Conservation (phyloP, 768 basidiomycete genomes). For the Termitomyces titanicus region DNA sequence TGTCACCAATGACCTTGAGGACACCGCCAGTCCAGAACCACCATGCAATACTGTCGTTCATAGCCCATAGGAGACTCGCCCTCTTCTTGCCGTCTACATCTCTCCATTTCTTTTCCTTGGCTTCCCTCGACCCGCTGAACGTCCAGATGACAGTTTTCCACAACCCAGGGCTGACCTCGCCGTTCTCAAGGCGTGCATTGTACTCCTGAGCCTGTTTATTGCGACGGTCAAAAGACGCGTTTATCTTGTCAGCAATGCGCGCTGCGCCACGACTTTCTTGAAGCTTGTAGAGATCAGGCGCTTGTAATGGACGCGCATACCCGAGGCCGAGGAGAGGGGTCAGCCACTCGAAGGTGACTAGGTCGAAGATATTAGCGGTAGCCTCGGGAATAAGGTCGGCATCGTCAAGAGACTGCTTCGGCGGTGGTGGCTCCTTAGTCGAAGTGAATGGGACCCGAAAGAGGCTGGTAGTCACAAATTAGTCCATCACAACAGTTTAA, state of each 20-base stretch:
- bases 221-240: conserved; percentile 59
- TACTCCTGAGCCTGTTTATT: conserved; percentile 57
- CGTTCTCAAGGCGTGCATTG: conserved; percentile 64
- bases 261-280: conserved; percentile 58
- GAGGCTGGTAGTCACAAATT: conserved; percentile 16
- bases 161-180: conserved; percentile 57
- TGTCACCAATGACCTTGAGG: conserved; percentile 60
- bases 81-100: conserved; percentile 56
- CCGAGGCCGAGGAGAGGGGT: conserved; percentile 69
- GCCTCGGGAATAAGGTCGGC: conserved; percentile 63
- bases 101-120: conserved; percentile 62
- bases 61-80: conserved; percentile 62
- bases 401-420: conserved; percentile 55
- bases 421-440: conserved; percentile 35
- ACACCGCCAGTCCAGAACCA: conserved; percentile 75
- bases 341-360: conserved; percentile 74
- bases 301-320: conserved; percentile 77
- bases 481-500: background rate
- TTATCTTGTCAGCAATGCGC: conserved; percentile 59
- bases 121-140: conserved; percentile 45
- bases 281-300: conserved; percentile 77
- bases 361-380: conserved; percentile 53
- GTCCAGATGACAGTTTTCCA: conserved; percentile 57
- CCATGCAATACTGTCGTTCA: conserved; percentile 77
- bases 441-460: conserved; percentile 38